Base-by-base conservation (phyloP, 192 early-diverging fungal species). In the Gigaspora rosea region DNA sequence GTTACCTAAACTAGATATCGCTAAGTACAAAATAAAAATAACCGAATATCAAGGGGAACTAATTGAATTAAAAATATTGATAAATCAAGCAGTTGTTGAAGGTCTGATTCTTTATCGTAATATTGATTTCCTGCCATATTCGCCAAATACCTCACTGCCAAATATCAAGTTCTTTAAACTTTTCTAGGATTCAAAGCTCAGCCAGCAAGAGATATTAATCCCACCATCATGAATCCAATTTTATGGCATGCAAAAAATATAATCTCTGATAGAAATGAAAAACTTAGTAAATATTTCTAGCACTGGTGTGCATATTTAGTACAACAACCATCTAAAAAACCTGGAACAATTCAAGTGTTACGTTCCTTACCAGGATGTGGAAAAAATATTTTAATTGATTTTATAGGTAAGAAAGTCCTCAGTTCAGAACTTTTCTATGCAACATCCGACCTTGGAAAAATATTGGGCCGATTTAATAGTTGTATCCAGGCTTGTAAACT, bases 361-460 rank as follows among this genome's bases (percentile, higher is more conserved):
- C 11, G 32, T 50, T 52, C 48, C 32, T 70, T 70, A 49, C 49
- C 8, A 49, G 68, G 20, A 0, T 51, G 20, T 18, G 15, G 68
- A 22, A 70, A 70, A 70, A 70, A 70, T 70, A 70, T 70, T 16
- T 70, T 70, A 51, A 70, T 70, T n/a, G 15, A 70, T 70, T 70
- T 70, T 33, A 16, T 70, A 18, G 49, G 47, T 27, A 70, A 70
- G 6, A 2, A 70, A 49, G 46, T 70, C 22, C 32, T 70, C 0
- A 20, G 48, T 15, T 20, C 68, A 12, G 48, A 70, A 51, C 68
- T 70, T 49, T 70, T 70, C 68, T 51, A 51, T 70, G 48, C 68
- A 50, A 70, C 48, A 2, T 70, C 48, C 22, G 68, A 70, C 1
- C 15, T 70, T 49, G 48, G 49, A 70, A 70, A 41, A 70, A 51